These are phyloP conservation scores for Liriodendron chinense DNA, from an alignment of 164 flowering plant species.

Conservation along the genomic window DNA sequence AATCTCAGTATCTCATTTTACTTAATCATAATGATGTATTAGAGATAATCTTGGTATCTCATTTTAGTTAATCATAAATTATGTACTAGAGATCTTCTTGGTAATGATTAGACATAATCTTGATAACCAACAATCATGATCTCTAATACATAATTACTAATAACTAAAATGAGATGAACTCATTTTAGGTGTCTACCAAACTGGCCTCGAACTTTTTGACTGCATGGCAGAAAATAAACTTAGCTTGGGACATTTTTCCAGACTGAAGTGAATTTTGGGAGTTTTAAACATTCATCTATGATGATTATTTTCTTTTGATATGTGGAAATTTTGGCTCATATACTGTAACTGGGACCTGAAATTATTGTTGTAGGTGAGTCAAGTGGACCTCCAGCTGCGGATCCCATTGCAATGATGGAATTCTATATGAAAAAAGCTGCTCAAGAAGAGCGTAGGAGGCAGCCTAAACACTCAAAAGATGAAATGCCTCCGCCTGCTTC, in stretches of 20 bases:
- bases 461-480: conserved; percentile 78
- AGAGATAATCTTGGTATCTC: no score
- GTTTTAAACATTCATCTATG: neutral
- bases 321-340: neutral
- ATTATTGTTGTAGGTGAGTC: conserved; percentile 40
- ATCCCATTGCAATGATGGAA: conserved; percentile 97
- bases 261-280: neutral
- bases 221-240: no score
- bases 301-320: neutral
- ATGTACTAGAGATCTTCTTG: no score
- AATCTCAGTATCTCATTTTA: no score
- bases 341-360: neutral
- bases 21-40: no score
- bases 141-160: no score
- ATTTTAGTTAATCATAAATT: no score
- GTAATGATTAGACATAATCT: no score
- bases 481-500: conserved; percentile 99
- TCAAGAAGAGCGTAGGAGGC: conserved; percentile 76
- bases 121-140: neutral
- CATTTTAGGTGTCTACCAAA: no score
- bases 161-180: no score
- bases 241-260: neutral
- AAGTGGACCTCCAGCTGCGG: conserved; percentile 47
- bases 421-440: conserved; percentile 95
- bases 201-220: no score